These are phyloP conservation scores for Biscogniauxia marginata DNA, from an alignment of 2,329 filamentous ascomycete genomes.

Conservation along the genomic window DNA sequence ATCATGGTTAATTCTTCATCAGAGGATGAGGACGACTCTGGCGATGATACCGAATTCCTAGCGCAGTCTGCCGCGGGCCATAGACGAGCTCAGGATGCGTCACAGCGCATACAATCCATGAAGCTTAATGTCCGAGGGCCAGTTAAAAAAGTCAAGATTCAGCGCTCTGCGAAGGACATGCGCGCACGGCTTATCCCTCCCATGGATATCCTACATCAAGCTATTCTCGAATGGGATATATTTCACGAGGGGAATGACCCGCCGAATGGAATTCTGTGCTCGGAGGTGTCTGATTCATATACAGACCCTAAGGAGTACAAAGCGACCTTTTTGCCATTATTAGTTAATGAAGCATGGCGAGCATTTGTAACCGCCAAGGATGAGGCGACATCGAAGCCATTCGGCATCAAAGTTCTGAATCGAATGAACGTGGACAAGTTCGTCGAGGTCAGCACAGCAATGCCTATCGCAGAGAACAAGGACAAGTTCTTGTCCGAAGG, in stretches of 20 bases:
- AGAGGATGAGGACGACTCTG: constrained; percentile 69
- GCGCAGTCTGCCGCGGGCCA: constrained; percentile 45
- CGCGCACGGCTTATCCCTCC: constrained; percentile 88
- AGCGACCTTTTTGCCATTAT: constrained; percentile 82
- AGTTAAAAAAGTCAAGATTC: constrained; percentile 78
- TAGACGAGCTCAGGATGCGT: constrained; percentile 48
- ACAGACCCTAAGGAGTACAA: constrained; percentile 76
- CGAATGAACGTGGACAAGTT: constrained; percentile 91
- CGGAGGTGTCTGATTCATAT: constrained; percentile 76
- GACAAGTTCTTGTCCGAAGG: constrained; percentile 76
- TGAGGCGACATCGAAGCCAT: constrained; percentile 75
- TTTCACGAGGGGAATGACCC: constrained; percentile 88
- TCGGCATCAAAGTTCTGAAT: constrained; percentile 84
- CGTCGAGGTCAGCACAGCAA: constrained; percentile 82
- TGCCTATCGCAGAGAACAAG: constrained; percentile 68
- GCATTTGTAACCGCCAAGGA: constrained; percentile 88
- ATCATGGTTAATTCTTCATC: constrained; percentile 90
- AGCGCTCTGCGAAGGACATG: constrained; percentile 88
- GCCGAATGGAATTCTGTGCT: constrained; percentile 71
- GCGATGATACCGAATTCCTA: constrained; percentile 53
- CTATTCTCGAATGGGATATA: constrained; percentile 90
- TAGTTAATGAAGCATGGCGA: constrained; percentile 94
- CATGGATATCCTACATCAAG: constrained; percentile 79
- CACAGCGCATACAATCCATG: constrained; percentile 48
- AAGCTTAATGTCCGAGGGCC: constrained; percentile 64